These are phyloP conservation scores for Talaromyces wortmannii DNA, from an alignment of 495 filamentous ascomycete genomes.

Conservation along the genomic window DNA sequence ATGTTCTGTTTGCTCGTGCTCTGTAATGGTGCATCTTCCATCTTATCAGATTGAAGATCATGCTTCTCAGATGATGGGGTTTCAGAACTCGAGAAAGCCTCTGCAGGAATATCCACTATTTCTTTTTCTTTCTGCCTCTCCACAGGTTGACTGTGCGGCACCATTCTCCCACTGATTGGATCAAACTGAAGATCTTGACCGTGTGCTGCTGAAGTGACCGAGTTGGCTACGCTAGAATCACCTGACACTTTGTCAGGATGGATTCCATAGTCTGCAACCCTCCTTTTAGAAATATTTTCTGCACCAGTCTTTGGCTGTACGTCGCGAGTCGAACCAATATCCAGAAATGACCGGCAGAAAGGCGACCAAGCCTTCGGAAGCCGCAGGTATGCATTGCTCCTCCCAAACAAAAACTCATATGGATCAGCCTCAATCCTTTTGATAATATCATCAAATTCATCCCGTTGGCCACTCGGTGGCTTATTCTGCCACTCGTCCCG, in stretches of 20 bases:
- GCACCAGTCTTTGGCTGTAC: background rate
- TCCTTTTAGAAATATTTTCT: background rate
- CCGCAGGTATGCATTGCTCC: constrained; percentile 16
- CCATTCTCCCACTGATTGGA: constrained; percentile 35
- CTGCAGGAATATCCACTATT: background rate
- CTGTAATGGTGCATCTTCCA: background rate
- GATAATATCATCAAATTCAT: constrained; percentile 19
- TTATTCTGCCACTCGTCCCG: constrained; percentile 4
- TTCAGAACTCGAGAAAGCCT: background rate
- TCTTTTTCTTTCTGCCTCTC: background rate
- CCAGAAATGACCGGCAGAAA: constrained; percentile 20
- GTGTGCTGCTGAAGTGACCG: background rate
- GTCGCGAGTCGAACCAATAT: constrained; percentile 1
- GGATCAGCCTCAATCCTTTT: constrained; percentile 32
- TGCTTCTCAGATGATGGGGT: no score
- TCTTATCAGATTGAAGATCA: no score
- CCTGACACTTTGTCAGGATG: background rate
- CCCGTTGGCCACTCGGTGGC: background rate
- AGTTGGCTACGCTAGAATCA: background rate
- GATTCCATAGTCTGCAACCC: no score
- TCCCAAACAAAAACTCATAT: constrained; percentile 35
- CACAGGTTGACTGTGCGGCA: constrained; percentile 1
- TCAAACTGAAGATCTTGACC: constrained; percentile 18
- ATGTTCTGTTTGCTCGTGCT: background rate
- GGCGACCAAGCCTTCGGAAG: constrained; percentile 14